Conservation (phyloP, 352 stramenopile species). For the Pythium vanterpoolii region DNA sequence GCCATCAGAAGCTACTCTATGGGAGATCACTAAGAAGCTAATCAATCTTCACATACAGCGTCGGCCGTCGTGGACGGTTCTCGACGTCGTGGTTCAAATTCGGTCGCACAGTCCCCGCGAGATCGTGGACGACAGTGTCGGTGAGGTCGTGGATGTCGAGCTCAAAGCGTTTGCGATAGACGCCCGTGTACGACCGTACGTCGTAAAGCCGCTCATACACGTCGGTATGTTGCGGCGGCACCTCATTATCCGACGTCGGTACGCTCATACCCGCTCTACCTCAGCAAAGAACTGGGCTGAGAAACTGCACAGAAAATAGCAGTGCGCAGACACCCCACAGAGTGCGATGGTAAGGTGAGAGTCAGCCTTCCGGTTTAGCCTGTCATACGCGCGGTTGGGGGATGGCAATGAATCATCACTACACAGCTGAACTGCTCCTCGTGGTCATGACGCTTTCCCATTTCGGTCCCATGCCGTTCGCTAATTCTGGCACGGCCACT, state of each 20-base stretch:
- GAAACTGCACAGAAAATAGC: too few species aligned
- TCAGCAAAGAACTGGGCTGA: too few species aligned
- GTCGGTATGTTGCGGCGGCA: constrained; percentile 4
- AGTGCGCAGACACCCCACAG: background rate
- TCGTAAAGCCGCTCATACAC: constrained; percentile 24
- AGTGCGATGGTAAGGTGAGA: background rate
- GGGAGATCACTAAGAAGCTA: background rate
- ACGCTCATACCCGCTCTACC: too few species aligned
- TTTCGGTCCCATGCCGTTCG: background rate
- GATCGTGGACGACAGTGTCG: constrained; percentile 22
- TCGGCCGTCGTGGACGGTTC: constrained; percentile 6
- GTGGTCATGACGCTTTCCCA: background rate
- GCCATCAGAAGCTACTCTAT: background rate
- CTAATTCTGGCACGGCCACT: constrained; percentile 6
- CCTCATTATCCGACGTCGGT: background rate
- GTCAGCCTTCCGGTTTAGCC: background rate
- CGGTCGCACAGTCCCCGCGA: constrained; percentile 15
- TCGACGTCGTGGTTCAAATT: constrained; percentile 24
- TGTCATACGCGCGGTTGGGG: too few species aligned
- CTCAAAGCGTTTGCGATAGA: constrained; percentile 27
- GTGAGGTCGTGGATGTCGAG: constrained; percentile 25
- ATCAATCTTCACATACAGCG: background rate
- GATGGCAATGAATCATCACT: too few species aligned
- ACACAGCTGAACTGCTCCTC: too few species aligned
- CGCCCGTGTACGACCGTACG: constrained; percentile 23